Evolutionary conservation across 1,284 basidiomycete genomes (phyloP).

Genomic region (Phlebopus sp.): DNA sequence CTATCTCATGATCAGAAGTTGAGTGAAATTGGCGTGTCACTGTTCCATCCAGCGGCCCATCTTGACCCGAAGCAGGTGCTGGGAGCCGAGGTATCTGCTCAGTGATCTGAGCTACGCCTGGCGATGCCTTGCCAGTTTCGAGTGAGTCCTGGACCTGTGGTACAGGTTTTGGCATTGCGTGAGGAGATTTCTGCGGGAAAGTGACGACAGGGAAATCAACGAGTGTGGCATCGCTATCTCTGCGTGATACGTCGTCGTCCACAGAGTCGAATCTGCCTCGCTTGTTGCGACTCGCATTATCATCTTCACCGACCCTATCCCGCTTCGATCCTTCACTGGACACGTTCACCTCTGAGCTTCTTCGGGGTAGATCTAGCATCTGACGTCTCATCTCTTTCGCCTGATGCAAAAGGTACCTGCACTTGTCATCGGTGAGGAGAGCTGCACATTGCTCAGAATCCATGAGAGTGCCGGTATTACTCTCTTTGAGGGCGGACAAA

Average conservation of each 20-base stretch:
- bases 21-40: background rate
- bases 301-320: constrained; percentile 13
- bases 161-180: constrained; percentile 16
- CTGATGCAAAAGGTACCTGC: constrained; percentile 17
- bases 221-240: constrained; percentile 27
- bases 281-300: constrained; percentile 14
- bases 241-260: constrained; percentile 16
- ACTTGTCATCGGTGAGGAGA: constrained; percentile 29
- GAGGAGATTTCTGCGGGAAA: constrained; percentile 23
- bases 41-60: background rate
- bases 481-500: constrained; percentile 15
- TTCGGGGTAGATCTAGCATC: constrained; percentile 12
- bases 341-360: constrained; percentile 6
- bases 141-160: too few relatives aligned
- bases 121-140: too few relatives aligned
- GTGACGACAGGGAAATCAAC: constrained; percentile 16
- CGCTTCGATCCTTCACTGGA: constrained; percentile 10
- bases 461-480: constrained; percentile 11
- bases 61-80: too few relatives aligned
- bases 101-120: too few relatives aligned
- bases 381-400: constrained; percentile 27
- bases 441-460: constrained; percentile 18
- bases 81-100: too few relatives aligned
- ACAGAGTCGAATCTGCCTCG: constrained; percentile 17
- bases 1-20: background rate